Evolutionary conservation across 805 yeast species (phyloP), one percentile per base, ranked within the genome.

Genomic region (Yarrowia sp.): DNA sequence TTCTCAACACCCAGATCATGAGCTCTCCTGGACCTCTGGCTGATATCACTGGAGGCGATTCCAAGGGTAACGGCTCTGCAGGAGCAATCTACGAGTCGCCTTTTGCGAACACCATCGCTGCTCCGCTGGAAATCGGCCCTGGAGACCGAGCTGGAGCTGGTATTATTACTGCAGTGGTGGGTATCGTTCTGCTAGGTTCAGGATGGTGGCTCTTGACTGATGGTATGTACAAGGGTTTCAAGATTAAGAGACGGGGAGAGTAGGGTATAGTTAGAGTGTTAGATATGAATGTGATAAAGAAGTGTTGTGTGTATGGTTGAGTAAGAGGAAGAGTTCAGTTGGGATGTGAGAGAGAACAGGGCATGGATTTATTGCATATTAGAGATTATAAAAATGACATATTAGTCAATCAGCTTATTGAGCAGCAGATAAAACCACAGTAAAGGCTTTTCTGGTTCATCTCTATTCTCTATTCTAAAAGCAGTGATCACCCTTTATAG

Each of bases 31-130:
- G 84, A 4, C 97, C 97, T 1, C 85, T 82, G 71, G 86, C 92
- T 0, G 82, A 85, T 19, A 68, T 75, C 1, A 80, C 81, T 56
- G 97, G 97, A 63, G 97, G 92, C 38, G 78, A 90, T 0, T 88
- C 95, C 0, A 69, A 72, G 3, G 93, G 94, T 69, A 83, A 86
- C 75, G 85, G 87, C 9, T 83, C 86, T 35, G 94, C 91, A 11
- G 97, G 97, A 69, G 14, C 45, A 8, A 10, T 15, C 2, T 38
- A 1, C 16, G 40, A 41, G 2, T 22, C 35, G 5, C 61, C 61
- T 8, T 55, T 3, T 40, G 61, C 61, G 3, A 55, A 55, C 9
- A 55, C 61, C 2, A 15, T 40, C 8, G 61, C 61, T 3, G 65
- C 65, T 3, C 70, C 67, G 8, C 59, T 72, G 26, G 41, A 42